These are phyloP conservation scores for Eucalyptus tenuipes DNA, from an alignment of 345 rosid genomes.

Conservation along the genomic window DNA sequence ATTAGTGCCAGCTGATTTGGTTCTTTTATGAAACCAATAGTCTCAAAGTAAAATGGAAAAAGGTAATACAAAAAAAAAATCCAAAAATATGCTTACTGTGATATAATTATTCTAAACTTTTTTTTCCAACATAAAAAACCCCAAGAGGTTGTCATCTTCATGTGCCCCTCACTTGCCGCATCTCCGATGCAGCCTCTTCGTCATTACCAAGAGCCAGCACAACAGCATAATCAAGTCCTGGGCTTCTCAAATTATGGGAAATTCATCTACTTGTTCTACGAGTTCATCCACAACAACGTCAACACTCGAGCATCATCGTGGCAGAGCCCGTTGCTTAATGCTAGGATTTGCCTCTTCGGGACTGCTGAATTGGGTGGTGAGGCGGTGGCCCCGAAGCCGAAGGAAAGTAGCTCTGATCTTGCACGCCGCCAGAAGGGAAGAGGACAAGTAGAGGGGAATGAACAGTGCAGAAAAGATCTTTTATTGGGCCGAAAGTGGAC, in stretches of 20 bases:
- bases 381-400: background rate
- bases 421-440: background rate
- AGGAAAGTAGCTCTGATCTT: background rate
- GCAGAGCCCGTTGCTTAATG: background rate
- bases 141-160: background rate
- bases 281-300: background rate
- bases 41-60: background rate
- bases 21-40: background rate
- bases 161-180: no score
- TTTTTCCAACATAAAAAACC: no score
- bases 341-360: background rate
- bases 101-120: no score
- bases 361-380: background rate
- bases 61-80: no score
- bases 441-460: background rate
- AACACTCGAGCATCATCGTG: background rate
- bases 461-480: background rate
- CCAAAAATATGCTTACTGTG: fast-evolving
- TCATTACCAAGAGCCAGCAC: background rate
- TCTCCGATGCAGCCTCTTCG: background rate
- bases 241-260: background rate
- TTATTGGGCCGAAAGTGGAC: background rate
- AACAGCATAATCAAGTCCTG: background rate
- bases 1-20: background rate
- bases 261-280: background rate